A percentile compares a stretch with the other conserved stretches of the same genome.
These are phyloP conservation scores for Parsonsia alboflavescens DNA, from an alignment of 257 asterid genomes.

Conservation along the genomic window DNA sequence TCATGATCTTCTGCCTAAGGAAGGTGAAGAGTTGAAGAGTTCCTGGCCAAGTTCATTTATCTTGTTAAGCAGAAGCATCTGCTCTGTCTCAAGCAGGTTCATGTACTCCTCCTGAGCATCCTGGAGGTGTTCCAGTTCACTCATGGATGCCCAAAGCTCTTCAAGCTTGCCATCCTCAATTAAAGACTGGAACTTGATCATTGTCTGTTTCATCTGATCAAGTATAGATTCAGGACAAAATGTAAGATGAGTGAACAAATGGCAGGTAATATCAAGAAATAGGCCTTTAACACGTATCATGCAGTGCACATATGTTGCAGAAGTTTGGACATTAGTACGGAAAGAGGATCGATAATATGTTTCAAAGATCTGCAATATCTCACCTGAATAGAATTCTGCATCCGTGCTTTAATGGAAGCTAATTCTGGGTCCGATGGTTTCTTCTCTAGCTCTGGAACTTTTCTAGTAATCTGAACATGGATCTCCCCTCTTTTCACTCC, in stretches of 20 bases:
- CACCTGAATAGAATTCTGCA: slow-evolving; percentile 62
- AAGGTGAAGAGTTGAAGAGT: slow-evolving; percentile 56
- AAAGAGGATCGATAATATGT: background rate
- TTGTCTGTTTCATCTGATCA: slow-evolving; percentile 66
- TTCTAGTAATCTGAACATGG: slow-evolving; percentile 74
- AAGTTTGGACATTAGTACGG: background rate
- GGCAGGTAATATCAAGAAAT: background rate
- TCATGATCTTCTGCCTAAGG: slow-evolving; percentile 44
- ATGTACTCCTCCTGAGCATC: slow-evolving; percentile 65
- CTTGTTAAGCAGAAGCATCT: slow-evolving; percentile 60
- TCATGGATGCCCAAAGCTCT: slow-evolving; percentile 48
- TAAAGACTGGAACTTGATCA: slow-evolving; percentile 64
- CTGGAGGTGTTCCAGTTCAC: slow-evolving; percentile 72
- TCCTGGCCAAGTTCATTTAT: slow-evolving; percentile 91
- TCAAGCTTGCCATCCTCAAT: slow-evolving; percentile 56
- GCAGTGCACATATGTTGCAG: background rate
- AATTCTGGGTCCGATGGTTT: slow-evolving; percentile 49
- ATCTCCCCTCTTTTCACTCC: slow-evolving; percentile 85
- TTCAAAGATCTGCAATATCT: background rate
- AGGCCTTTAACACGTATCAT: background rate
- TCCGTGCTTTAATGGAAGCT: slow-evolving; percentile 55
- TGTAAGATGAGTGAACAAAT: no score
- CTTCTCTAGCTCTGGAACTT: slow-evolving; percentile 66
- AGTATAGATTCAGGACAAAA: background rate
- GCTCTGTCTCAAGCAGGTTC: slow-evolving; percentile 77